phyloP scores from a whole-genome alignment of 441 rosid genomes.

The Eruca vesicaria region DNA sequence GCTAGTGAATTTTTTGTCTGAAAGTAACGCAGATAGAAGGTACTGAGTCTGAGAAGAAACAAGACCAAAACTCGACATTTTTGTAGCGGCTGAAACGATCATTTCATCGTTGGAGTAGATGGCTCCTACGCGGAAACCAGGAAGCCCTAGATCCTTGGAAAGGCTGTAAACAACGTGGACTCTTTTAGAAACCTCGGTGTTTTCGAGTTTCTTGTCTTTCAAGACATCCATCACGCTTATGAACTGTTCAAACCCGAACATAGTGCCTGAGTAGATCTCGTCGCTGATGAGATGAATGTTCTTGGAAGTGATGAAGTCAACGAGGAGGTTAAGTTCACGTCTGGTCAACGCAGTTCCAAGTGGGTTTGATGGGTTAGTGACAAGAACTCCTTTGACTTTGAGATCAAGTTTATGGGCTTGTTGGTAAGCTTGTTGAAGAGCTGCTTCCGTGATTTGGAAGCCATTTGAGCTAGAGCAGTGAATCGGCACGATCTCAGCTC shows the following conservation, averaged over 20 bases:
- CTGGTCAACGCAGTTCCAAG: constrained; percentile 77
- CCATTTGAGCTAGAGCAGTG: constrained; percentile 74
- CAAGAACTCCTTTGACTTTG: constrained; percentile 78
- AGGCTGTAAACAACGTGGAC: constrained; percentile 87
- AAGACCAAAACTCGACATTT: constrained; percentile 97
- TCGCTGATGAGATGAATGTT: constrained; percentile 86
- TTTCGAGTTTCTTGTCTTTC: constrained; percentile 48
- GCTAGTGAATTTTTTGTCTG: constrained; percentile 78
- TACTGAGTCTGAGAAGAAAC: constrained; percentile 93
- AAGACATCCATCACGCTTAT: constrained; percentile 76
- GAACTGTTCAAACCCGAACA: constrained; percentile 70
- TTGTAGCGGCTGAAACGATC: constrained; percentile 83
- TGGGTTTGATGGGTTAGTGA: constrained; percentile 94
- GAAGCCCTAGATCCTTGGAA: constrained; percentile 90
- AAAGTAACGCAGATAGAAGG: constrained; percentile 72
- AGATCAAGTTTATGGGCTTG: constrained; percentile 61
- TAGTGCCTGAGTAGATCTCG: constrained; percentile 93
- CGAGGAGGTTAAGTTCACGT: constrained; percentile 68
- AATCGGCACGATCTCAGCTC: constrained; percentile 80
- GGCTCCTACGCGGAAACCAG: constrained; percentile 96
- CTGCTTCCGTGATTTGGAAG: constrained; percentile 72
- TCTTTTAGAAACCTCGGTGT: constrained; percentile 51
- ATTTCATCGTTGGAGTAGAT: constrained; percentile 75
- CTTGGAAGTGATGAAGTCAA: constrained; percentile 62
- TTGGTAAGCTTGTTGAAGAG: constrained; percentile 73